These are phyloP conservation scores for Terana coerulea DNA, from an alignment of 768 basidiomycete species.

Conservation along the genomic window DNA sequence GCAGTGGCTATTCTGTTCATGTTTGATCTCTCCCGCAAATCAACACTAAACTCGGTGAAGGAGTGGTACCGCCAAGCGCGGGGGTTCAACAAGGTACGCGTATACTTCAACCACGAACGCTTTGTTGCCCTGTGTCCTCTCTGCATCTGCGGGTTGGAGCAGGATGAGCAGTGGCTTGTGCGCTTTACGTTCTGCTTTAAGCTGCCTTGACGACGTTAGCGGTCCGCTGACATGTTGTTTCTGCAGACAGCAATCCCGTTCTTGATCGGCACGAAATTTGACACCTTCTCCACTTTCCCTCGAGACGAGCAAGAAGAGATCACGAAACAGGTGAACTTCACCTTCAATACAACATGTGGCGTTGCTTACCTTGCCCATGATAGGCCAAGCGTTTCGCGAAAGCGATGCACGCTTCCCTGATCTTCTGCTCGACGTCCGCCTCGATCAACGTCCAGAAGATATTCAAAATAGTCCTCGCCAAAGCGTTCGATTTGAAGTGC, in stretches of 20 bases:
- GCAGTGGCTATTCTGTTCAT: slow-evolving; percentile 99
- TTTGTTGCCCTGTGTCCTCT: background rate
- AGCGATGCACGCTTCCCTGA: slow-evolving; percentile 99
- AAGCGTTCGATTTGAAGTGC: slow-evolving; percentile 98
- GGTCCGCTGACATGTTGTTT: too few relatives aligned
- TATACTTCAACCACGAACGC: too few relatives aligned
- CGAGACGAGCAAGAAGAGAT: slow-evolving; percentile 99
- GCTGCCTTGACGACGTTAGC: too few relatives aligned
- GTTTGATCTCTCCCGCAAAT: slow-evolving; percentile 98
- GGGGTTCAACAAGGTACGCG: slow-evolving; percentile 94
- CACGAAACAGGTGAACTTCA: slow-evolving; percentile 77
- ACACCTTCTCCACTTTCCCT: slow-evolving; percentile 93
- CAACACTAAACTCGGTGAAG: slow-evolving; percentile 96
- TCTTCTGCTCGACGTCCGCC: slow-evolving; percentile 98
- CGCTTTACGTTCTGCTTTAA: too few relatives aligned
- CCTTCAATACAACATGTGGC: background rate
- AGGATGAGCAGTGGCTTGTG: too few relatives aligned
- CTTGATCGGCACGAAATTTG: slow-evolving; percentile 97
- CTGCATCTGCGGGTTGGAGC: background rate
- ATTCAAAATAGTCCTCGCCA: slow-evolving; percentile 95
- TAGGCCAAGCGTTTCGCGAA: slow-evolving; percentile 97
- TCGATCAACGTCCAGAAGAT: slow-evolving; percentile 99
- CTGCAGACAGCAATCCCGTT: slow-evolving; percentile 95
- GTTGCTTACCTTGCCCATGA: background rate
- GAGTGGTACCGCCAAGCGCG: slow-evolving; percentile 99